These are phyloP conservation scores for Ophiostoma sp. DNA, from an alignment of 2,329 filamentous ascomycete species.

Conservation along the genomic window DNA sequence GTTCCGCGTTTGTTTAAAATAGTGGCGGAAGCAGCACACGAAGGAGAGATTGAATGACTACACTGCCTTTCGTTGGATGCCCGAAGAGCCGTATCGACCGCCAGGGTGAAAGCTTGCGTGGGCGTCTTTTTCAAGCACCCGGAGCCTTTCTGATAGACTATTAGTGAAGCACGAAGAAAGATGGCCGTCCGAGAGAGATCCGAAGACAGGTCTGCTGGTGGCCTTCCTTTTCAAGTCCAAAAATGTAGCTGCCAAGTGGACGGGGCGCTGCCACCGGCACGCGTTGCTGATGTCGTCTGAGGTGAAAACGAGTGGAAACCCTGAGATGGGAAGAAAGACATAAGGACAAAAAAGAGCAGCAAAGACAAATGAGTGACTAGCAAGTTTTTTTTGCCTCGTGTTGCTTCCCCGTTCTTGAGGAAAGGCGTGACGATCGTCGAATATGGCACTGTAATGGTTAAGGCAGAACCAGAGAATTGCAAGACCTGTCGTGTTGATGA, in stretches of 20 bases:
- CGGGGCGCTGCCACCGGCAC: neutral
- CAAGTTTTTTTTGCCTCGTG: neutral
- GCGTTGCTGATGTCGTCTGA: neutral
- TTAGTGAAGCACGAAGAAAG: neutral
- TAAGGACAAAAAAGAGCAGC: neutral
- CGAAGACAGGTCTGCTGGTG: neutral
- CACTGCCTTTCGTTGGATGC: slow-evolving; percentile 29
- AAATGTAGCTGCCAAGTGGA: neutral
- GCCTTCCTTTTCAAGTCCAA: neutral
- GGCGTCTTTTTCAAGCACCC: slow-evolving; percentile 7
- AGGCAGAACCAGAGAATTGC: neutral
- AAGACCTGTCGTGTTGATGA: neutral
- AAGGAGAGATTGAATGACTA: slow-evolving; percentile 21
- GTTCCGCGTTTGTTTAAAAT: neutral
- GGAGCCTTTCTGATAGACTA: neutral
- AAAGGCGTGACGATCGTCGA: neutral
- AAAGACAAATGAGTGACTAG: neutral
- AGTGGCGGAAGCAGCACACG: neutral
- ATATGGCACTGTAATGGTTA: neutral
- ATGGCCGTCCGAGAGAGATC: neutral
- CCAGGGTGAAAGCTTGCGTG: slow-evolving; percentile 29
- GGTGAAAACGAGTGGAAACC: neutral
- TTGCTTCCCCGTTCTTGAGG: neutral
- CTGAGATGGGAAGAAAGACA: neutral
- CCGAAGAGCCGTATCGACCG: slow-evolving; percentile 33